These are phyloP conservation scores for Annulohypoxylon moriforme DNA, from an alignment of 495 filamentous ascomycete species.

Conservation along the genomic window DNA sequence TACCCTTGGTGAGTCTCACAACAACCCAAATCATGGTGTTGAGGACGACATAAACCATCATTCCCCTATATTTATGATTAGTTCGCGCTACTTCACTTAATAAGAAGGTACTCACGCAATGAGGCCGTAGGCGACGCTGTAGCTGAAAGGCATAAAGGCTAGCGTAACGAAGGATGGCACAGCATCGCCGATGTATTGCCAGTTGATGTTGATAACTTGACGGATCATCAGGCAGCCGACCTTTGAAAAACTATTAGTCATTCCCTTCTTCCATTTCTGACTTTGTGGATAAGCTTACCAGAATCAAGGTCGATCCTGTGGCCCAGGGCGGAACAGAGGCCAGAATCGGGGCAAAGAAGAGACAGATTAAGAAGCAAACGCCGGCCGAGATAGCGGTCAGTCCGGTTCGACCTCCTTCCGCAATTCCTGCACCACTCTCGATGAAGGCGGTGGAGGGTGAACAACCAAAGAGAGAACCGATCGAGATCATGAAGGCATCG, in stretches of 20 bases:
- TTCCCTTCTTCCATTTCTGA: not conserved
- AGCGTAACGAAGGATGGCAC: conserved; percentile 84
- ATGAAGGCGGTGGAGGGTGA: conserved; percentile 86
- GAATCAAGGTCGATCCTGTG: conserved; percentile 80
- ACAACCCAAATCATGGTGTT: conserved; percentile 71
- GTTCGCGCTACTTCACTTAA: not conserved
- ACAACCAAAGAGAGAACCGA: conserved; percentile 77
- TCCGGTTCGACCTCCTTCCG: conserved; percentile 82
- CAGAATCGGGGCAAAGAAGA: conserved; percentile 87
- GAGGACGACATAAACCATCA: conserved; percentile 76
- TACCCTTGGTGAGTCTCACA: conserved; percentile 65
- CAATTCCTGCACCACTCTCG: conserved; percentile 84
- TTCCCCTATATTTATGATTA: conserved; percentile 61
- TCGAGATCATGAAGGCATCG: conserved; percentile 80
- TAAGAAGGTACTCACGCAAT: conserved; percentile 65
- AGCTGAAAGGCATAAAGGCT: conserved; percentile 83
- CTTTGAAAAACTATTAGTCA: conserved; percentile 44
- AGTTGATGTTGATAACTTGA: conserved; percentile 65
- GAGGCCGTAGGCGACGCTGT: conserved; percentile 81
- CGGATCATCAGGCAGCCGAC: conserved; percentile 68
- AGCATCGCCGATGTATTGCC: conserved; percentile 71
- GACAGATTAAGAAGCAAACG: conserved; percentile 77
- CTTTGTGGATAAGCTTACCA: conserved; percentile 60
- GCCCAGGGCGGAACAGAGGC: conserved; percentile 88
- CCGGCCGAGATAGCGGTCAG: conserved; percentile 80